Percentiles rank a stretch among this genome's conserved stretches.
phyloP scores from a whole-genome alignment of 2,329 filamentous ascomycete species.

The Xylaria arbuscula region DNA sequence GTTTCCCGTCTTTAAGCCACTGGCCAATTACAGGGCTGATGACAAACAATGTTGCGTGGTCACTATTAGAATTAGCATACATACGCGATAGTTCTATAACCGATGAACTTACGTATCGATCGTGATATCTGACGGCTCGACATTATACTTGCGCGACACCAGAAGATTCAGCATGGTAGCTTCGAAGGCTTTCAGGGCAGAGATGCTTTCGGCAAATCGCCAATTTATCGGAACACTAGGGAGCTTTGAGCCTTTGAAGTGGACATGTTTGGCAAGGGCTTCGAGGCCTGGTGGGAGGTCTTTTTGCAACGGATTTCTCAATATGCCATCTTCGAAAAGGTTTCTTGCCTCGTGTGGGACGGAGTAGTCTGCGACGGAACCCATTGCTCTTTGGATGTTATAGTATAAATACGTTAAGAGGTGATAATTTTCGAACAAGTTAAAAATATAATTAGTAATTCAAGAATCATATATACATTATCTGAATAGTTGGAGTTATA shows the following conservation, averaged over 20 bases:
- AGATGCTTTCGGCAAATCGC: conserved; percentile 33
- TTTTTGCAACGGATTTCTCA: conserved; percentile 28
- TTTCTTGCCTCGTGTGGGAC: conserved; percentile 22
- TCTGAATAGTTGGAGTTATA: background rate
- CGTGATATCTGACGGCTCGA: conserved; percentile 28
- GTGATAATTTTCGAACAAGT: background rate
- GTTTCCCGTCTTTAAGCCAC: conserved; percentile 21
- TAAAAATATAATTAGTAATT: background rate
- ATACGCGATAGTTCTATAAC: background rate
- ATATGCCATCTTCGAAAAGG: conserved; percentile 32
- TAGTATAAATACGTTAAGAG: background rate
- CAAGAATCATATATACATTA: too few species aligned
- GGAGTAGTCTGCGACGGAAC: conserved; percentile 26
- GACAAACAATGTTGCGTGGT: conserved; percentile 32
- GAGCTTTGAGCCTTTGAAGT: conserved; percentile 25
- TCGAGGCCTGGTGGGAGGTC: conserved; percentile 20
- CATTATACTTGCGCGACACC: conserved; percentile 25
- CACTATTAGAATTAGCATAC: conserved; percentile 9
- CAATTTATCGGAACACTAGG: conserved; percentile 34
- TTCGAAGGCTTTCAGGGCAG: conserved; percentile 35
- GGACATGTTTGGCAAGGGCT: conserved; percentile 22
- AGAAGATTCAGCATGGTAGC: conserved; percentile 33
- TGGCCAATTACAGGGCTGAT: conserved; percentile 23
- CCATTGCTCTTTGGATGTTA: conserved; percentile 12
- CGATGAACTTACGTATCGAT: conserved; percentile 27